Evolutionary conservation across 306 rosid species (phyloP).

Genomic region (Fragaria vesca): DNA sequence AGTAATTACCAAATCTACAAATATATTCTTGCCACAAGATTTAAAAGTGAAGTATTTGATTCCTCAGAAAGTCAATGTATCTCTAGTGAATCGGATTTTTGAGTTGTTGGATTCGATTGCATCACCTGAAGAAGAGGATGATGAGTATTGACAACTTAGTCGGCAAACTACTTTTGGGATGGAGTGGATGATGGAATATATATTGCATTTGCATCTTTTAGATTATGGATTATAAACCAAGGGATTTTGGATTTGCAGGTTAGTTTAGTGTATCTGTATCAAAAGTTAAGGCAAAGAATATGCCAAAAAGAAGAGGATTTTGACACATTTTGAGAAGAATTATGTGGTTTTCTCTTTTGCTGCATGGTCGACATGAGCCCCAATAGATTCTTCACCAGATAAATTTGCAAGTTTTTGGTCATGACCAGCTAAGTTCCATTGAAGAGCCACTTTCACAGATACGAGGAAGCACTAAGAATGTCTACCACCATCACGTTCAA

Average conservation of each 20-base stretch:
- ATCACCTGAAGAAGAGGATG: conserved; percentile 3
- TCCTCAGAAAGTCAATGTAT: conserved; percentile 19
- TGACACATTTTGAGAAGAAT: not conserved
- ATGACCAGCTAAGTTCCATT: not conserved
- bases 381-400: no score
- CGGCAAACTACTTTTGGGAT: not conserved
- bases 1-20: conserved; percentile 22
- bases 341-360: no score
- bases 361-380: no score
- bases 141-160: not conserved
- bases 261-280: not conserved
- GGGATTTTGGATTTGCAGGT: not conserved
- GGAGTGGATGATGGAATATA: not conserved
- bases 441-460: not conserved
- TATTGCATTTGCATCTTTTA: not conserved
- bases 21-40: not conserved
- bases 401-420: no score
- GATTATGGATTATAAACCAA: not conserved
- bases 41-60: conserved; percentile 12
- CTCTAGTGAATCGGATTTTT: conserved; percentile 11
- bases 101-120: conserved; percentile 7
- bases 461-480: not conserved
- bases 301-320: not conserved
- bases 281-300: not conserved
- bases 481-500: not conserved